phyloP scores from a whole-genome alignment of 2,329 filamentous ascomycete species.

The Cladophialophora psammophila region DNA sequence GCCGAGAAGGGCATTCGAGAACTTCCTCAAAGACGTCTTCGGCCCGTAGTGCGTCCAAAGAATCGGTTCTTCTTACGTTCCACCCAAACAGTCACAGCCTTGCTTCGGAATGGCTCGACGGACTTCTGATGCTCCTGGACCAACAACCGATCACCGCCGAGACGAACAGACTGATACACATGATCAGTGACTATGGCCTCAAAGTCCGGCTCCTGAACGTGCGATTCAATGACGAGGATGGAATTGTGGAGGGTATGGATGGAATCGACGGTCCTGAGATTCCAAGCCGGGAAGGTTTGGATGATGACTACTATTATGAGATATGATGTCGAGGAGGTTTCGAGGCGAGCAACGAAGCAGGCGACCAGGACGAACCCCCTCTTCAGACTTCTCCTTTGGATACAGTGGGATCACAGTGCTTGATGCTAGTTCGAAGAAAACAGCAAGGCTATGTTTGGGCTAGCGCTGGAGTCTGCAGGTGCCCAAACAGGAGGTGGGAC shows the following conservation, averaged over 20 bases:
- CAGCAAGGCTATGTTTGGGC: constrained; percentile 4
- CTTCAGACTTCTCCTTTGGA: constrained; percentile 24
- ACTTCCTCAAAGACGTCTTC: constrained; percentile 42
- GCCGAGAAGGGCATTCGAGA: constrained; percentile 45
- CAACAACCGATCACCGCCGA: constrained; percentile 97
- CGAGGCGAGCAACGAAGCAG: not conserved
- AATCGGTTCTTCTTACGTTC: constrained; percentile 80
- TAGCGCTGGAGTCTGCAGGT: constrained; percentile 1
- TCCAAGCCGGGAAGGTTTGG: constrained; percentile 81
- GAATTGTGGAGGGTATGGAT: constrained; percentile 65
- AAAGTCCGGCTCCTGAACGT: constrained; percentile 94
- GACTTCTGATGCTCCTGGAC: constrained; percentile 90
- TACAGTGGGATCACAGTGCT: constrained; percentile 9
- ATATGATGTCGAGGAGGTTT: constrained; percentile 31
- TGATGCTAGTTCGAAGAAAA: not conserved
- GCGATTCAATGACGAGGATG: constrained; percentile 79
- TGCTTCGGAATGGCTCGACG: constrained; percentile 96
- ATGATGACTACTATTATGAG: constrained; percentile 94
- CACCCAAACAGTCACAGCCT: constrained; percentile 80
- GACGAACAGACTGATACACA: constrained; percentile 84
- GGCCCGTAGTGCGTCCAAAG: constrained; percentile 55
- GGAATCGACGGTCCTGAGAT: constrained; percentile 68
- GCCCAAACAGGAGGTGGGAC: not conserved
- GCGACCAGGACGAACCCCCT: constrained; percentile 2
- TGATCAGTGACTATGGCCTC: constrained; percentile 88